Evolutionary conservation across 2,329 filamentous ascomycete species (phyloP).

Genomic region (Hawksworthiomyces lignivorus): DNA sequence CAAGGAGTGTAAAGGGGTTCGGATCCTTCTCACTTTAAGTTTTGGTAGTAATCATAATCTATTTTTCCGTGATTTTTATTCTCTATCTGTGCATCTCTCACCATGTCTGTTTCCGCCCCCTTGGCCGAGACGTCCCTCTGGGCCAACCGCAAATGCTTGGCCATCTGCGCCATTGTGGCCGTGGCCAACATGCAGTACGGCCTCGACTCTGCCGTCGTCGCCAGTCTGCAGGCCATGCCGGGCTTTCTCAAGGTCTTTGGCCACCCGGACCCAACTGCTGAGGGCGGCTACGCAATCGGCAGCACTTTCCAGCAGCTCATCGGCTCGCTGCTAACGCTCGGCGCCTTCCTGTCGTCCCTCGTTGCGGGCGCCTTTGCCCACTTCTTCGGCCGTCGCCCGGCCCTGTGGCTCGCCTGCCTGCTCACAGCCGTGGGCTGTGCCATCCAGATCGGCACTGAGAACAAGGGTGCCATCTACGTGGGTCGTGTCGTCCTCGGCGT

Average conservation of each 20-base stretch:
- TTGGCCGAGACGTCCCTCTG: constrained; percentile 14
- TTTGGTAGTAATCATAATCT: too few relatives aligned
- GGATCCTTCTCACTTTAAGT: too few relatives aligned
- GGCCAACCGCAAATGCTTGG: constrained; percentile 31
- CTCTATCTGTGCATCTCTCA: background rate
- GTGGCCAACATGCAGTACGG: constrained; percentile 46
- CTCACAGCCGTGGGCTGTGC: constrained; percentile 35
- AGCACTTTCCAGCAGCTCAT: constrained; percentile 45
- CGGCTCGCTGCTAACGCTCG: constrained; percentile 42
- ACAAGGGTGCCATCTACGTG: constrained; percentile 33
- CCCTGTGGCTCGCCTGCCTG: constrained; percentile 39
- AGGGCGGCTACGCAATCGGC: constrained; percentile 32
- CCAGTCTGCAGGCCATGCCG: constrained; percentile 41
- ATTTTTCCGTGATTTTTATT: background rate
- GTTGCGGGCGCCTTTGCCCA: constrained; percentile 38
- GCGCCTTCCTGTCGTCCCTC: constrained; percentile 41
- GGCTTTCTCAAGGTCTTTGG: constrained; percentile 44
- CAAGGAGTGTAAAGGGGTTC: too few relatives aligned
- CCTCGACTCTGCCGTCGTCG: constrained; percentile 38
- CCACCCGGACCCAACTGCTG: constrained; percentile 30
- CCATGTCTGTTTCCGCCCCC: constrained; percentile 1
- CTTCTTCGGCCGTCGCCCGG: constrained; percentile 37
- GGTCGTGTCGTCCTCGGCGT: constrained; percentile 37
- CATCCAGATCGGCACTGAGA: constrained; percentile 35
- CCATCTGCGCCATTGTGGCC: constrained; percentile 37